Percentiles rank a stretch among this genome's conserved stretches.
Conservation (phyloP, 2,329 filamentous ascomycete species). For the Amylocarpus encephaloides region DNA sequence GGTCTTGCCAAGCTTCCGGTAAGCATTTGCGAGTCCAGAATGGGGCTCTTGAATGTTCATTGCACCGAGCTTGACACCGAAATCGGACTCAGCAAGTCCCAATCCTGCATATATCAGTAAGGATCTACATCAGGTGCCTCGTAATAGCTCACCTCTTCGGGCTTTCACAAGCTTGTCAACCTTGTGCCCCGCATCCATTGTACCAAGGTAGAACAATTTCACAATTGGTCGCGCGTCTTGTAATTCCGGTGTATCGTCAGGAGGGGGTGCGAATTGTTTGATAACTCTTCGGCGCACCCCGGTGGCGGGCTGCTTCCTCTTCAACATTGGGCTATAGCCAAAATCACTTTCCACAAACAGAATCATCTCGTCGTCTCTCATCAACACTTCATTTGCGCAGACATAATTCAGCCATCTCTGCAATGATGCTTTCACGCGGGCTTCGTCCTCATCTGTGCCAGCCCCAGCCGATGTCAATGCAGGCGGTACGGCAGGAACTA, state of each 20-base stretch:
- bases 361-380: slow-evolving; percentile 93
- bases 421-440: slow-evolving; percentile 77
- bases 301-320: slow-evolving; percentile 94
- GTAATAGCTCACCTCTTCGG: slow-evolving; percentile 63
- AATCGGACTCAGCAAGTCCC: slow-evolving; percentile 85
- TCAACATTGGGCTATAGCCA: slow-evolving; percentile 91
- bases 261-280: slow-evolving; percentile 96
- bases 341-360: slow-evolving; percentile 99
- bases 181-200: slow-evolving; percentile 97
- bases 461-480: slow-evolving; percentile 89
- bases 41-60: slow-evolving; percentile 91
- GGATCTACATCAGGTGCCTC: background rate
- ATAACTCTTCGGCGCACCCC: slow-evolving; percentile 91
- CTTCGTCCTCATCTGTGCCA: slow-evolving; percentile 93
- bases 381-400: slow-evolving; percentile 84
- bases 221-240: slow-evolving; percentile 84
- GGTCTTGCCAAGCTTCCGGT: slow-evolving; percentile 89
- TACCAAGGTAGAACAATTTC: slow-evolving; percentile 90
- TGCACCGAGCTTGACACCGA: slow-evolving; percentile 80
- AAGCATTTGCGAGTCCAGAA: slow-evolving; percentile 78
- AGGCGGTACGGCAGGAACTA: slow-evolving; percentile 93
- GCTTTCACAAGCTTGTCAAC: slow-evolving; percentile 91
- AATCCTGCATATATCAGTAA: slow-evolving; percentile 57
- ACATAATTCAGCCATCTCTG: slow-evolving; percentile 95
- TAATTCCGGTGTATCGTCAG: slow-evolving; percentile 93